These are phyloP conservation scores for Ogataea hybrid DNA, from an alignment of 1,139 yeast species.

Conservation along the genomic window DNA sequence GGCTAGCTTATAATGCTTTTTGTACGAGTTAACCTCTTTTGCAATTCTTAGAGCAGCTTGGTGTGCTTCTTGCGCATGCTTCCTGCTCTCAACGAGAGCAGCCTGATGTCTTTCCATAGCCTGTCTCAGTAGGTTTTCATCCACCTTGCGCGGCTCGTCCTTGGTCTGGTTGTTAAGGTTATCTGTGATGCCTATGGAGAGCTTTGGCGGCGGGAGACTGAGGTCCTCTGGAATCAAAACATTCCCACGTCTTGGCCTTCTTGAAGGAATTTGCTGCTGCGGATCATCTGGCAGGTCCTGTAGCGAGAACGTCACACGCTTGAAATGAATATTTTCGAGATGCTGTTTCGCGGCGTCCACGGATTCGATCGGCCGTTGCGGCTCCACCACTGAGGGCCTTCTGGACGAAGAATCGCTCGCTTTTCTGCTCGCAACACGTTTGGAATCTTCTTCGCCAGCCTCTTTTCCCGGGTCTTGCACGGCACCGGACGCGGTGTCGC, in stretches of 20 bases:
- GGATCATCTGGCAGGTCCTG: constrained; percentile 74
- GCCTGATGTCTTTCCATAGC: constrained; percentile 58
- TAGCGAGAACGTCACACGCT: constrained; percentile 73
- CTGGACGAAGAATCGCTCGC: not conserved
- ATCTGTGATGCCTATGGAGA: constrained; percentile 60
- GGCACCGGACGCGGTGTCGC: constrained; percentile 6
- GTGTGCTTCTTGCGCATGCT: constrained; percentile 76
- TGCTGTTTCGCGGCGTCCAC: constrained; percentile 7
- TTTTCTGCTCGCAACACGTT: not conserved
- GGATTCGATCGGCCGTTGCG: not conserved
- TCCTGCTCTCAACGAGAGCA: constrained; percentile 59
- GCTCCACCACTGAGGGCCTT: constrained; percentile 4
- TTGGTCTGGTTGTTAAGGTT: constrained; percentile 43
- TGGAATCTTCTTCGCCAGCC: not conserved
- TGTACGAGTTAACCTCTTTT: constrained; percentile 52
- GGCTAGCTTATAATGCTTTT: constrained; percentile 29
- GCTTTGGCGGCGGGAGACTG: constrained; percentile 57
- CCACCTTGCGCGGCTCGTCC: constrained; percentile 37
- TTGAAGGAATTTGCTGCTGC: constrained; percentile 91
- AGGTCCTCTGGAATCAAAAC: constrained; percentile 74
- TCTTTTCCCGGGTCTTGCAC: not conserved
- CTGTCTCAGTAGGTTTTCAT: constrained; percentile 43
- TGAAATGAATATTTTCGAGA: constrained; percentile 38
- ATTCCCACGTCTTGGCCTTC: constrained; percentile 77
- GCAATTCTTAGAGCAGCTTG: constrained; percentile 67